phyloP scores from a whole-genome alignment of 441 rosid genomes.

The Breynia disticha region DNA sequence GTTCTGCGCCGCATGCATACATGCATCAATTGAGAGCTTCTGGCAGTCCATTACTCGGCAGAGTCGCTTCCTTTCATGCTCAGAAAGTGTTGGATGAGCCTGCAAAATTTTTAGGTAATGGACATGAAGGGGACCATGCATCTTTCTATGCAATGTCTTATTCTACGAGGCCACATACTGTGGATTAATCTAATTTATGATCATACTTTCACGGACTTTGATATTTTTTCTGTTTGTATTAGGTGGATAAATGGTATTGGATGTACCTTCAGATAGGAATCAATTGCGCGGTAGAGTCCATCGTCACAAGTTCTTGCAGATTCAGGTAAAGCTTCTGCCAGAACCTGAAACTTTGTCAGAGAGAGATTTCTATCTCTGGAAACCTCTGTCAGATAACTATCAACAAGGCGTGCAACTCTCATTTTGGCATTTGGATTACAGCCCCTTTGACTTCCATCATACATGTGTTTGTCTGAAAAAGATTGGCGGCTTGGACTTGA shows the following conservation, averaged over 20 bases:
- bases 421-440: conserved; percentile 58
- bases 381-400: conserved; percentile 85
- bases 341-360: conserved; percentile 79
- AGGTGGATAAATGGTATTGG: neutral
- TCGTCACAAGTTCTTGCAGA: conserved; percentile 88
- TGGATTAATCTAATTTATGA: no score
- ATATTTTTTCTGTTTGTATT: neutral
- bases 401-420: conserved; percentile 90
- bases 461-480: conserved; percentile 44
- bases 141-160: no score
- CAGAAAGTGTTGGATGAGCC: conserved; percentile 92
- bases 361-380: conserved; percentile 80
- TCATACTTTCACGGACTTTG: no score
- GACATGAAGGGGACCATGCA: no score
- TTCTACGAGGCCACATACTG: no score
- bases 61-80: conserved; percentile 87
- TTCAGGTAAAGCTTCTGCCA: conserved; percentile 89
- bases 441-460: conserved; percentile 34
- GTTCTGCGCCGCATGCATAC: conserved; percentile 95
- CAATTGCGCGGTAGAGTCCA: conserved; percentile 86
- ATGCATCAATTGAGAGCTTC: conserved; percentile 89
- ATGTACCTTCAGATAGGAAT: conserved; percentile 87
- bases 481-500: conserved; percentile 63
- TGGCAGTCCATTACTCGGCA: conserved; percentile 96
- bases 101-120: conserved; percentile 15